These are phyloP conservation scores for Neonothopanus nambi DNA, from an alignment of 1,284 basidiomycete genomes.

Conservation along the genomic window DNA sequence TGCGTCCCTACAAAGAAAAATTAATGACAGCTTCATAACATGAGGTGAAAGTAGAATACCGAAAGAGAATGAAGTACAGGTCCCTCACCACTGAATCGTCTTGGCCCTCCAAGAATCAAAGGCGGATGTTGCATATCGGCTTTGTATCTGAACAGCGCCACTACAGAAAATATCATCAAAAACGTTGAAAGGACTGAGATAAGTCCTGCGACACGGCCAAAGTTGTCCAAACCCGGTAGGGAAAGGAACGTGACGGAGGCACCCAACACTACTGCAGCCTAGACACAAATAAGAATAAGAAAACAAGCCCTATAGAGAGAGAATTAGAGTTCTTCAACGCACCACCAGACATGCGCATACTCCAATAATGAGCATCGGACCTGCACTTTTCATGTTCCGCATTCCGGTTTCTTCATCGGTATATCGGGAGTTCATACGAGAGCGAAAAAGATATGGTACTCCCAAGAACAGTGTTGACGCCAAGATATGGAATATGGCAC, in stretches of 20 bases:
- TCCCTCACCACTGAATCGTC: conserved; percentile 50
- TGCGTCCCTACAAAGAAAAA: conserved; percentile 46
- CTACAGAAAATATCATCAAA: conserved; percentile 64
- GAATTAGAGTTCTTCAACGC: too few relatives aligned
- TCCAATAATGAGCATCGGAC: conserved; percentile 62
- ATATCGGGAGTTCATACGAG: conserved; percentile 43
- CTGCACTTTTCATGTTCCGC: conserved; percentile 39
- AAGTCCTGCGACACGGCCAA: conserved; percentile 62
- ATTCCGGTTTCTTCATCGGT: conserved; percentile 58
- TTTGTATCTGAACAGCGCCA: conserved; percentile 68
- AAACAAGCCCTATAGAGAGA: too few relatives aligned
- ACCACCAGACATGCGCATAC: conserved; percentile 69
- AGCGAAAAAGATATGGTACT: conserved; percentile 66
- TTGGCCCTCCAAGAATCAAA: conserved; percentile 18
- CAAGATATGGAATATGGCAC: too few relatives aligned
- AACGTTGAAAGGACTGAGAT: conserved; percentile 64
- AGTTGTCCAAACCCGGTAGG: conserved; percentile 64
- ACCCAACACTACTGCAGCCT: conserved; percentile 78
- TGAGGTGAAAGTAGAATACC: too few relatives aligned
- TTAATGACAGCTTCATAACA: conserved; percentile 1
- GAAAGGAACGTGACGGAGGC: too few relatives aligned
- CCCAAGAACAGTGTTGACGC: too few relatives aligned
- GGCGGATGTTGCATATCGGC: conserved; percentile 54
- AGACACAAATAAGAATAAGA: conserved; percentile 12
- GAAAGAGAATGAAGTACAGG: conserved; percentile 57